These are phyloP conservation scores for Schizochytrium sp. DNA, from an alignment of 108 stramenopile genomes.

Conservation along the genomic window DNA sequence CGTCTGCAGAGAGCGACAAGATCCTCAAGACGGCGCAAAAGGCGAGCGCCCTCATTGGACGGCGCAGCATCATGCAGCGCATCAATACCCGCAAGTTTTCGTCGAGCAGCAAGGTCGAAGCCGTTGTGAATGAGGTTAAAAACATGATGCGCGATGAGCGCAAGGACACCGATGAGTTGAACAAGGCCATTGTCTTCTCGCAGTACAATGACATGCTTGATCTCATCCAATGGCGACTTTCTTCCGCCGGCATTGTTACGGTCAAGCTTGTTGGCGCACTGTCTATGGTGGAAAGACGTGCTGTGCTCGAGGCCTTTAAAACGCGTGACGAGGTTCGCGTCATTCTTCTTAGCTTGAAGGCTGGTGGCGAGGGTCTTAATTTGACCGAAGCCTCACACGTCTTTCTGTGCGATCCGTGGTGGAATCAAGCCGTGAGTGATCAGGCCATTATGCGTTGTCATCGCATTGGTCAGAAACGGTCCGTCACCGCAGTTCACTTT, in stretches of 20 bases:
- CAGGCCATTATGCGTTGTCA: slow-evolving; percentile 58
- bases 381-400: slow-evolving; percentile 30
- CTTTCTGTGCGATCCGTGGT: slow-evolving; percentile 46
- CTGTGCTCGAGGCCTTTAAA: slow-evolving; percentile 26
- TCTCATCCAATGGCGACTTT: slow-evolving; percentile 20
- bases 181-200: slow-evolving; percentile 93
- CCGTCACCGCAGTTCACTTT: slow-evolving; percentile 47
- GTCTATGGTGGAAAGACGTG: slow-evolving; percentile 18
- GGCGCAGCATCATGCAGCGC: slow-evolving; percentile 72
- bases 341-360: slow-evolving; percentile 37
- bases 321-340: slow-evolving; percentile 21
- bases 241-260: not conserved
- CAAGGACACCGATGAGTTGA: slow-evolving; percentile 33
- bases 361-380: slow-evolving; percentile 50
- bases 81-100: slow-evolving; percentile 88
- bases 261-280: slow-evolving; percentile 34
- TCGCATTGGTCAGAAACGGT: slow-evolving; percentile 51
- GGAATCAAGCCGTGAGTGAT: slow-evolving; percentile 29
- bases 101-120: slow-evolving; percentile 90
- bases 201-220: slow-evolving; percentile 40
- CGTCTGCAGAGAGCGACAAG: not conserved
- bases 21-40: slow-evolving; percentile 59
- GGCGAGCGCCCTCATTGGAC: slow-evolving; percentile 59
- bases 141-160: slow-evolving; percentile 72
- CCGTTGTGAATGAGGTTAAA: slow-evolving; percentile 76